A percentile compares a stretch with the other conserved stretches of the same genome.
Evolutionary conservation across 495 filamentous ascomycete genomes (phyloP).

Genomic region (Aspergillus sclerotioniger): DNA sequence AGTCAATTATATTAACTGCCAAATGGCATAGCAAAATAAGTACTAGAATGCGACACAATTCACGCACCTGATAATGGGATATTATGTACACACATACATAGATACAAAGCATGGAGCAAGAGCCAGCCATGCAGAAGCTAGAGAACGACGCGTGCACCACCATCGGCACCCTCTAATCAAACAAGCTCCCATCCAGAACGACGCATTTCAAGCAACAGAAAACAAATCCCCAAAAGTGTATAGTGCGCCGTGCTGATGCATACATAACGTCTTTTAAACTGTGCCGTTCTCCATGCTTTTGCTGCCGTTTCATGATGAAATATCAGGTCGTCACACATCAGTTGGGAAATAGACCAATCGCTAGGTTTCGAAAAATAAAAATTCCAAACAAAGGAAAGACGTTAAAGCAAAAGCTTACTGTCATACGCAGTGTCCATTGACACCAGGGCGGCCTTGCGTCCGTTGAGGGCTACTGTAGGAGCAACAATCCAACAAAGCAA

Average conservation of each 20-base stretch:
- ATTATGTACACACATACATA: constrained; percentile 15
- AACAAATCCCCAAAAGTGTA: constrained; percentile 12
- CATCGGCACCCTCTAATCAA: constrained; percentile 1
- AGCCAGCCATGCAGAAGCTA: neutral
- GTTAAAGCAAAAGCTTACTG: constrained; percentile 5
- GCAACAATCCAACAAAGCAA: neutral
- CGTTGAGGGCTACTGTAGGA: neutral
- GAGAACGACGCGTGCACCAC: constrained; percentile 4
- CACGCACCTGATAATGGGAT: neutral
- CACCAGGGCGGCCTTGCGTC: neutral
- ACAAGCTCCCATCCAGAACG: neutral
- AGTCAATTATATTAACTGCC: no score
- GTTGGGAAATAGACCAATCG: constrained; percentile 5
- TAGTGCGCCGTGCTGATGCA: constrained; percentile 20
- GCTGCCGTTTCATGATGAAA: constrained; percentile 13
- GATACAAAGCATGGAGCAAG: constrained; percentile 9
- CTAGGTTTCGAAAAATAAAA: neutral
- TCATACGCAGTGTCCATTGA: neutral
- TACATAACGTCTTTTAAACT: constrained; percentile 13
- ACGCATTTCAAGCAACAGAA: neutral
- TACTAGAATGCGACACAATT: neutral
- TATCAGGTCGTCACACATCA: constrained; percentile 19
- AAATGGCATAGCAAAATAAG: no score
- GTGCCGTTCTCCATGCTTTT: constrained; percentile 13
- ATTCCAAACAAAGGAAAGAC: constrained; percentile 4